Evolutionary conservation across 495 filamentous ascomycete genomes (phyloP), one percentile per base, ranked within the genome.

Genomic region (Aspergillus mulundensis): DNA sequence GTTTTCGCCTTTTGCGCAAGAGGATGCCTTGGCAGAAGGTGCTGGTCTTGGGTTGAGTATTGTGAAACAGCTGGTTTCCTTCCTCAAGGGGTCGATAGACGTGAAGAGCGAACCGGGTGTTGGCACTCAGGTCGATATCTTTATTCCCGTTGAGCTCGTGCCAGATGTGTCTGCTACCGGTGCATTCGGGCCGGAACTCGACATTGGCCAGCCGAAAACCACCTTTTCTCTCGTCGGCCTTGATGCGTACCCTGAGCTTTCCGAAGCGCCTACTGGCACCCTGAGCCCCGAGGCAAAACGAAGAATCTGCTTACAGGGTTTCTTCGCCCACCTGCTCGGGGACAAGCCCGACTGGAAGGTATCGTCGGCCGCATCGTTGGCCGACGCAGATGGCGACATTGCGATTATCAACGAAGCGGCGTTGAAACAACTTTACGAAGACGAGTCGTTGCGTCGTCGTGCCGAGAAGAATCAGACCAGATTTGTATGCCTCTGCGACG

Each of bases 1-100:
- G 0, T 93, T 84, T 63, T 81, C 79, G 12, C 85, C 88, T 0
- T 93, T 91, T 58, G 71, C 81, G 0, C 88, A 93, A 55, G 88
- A 91, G 63, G 79, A 88, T 57, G 70, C 73, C 1, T 73, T 88
- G 12, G 77, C 81, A 0, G 75, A 81, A 10, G 89, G 89, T 12
- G 83, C 86, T 7, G 88, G 89, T 1, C 76, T 90, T 1, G 87
- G 87, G 0, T 76, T 91, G 32, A 83, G 80, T 41, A 84, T 91
- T 46, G 83, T 89, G 0, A 79, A 80, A 19, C 84, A 88, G 48
- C 78, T 91, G 10, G 74, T 88, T 5, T 74, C 71, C 25, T 78
- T 77, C 34, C 71, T 91, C 1, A 75, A 76, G 6, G 84, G 88
- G 0, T 68, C 74, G 4, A 80, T 91, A 34, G 74, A 79, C 3